Evolutionary conservation across 106 monocot species (phyloP), one percentile per base, ranked within the genome.

Genomic region (Phalaenopsis equestris): DNA sequence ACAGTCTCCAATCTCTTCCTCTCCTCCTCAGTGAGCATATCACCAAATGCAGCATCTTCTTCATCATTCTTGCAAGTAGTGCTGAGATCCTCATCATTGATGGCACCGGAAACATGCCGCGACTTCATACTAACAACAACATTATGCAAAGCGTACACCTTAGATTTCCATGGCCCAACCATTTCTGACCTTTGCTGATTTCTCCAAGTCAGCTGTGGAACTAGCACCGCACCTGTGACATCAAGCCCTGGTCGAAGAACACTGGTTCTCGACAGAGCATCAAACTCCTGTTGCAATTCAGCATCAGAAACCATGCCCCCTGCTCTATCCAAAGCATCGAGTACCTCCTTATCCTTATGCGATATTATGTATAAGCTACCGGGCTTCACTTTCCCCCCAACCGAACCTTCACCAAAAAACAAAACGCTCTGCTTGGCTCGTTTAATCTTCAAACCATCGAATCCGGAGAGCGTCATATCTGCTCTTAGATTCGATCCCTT

Each of bases 381-480:
- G 3, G 84, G 77, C 4, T 79, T 61, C 41, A 82, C 77, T 21
- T 52, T 75, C 23, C 86, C 87, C 56, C 86, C 86, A 23, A 77
- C 81, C 16, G 86, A 86, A 17, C 89, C 92, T 8, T 83, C 86
- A 6, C 93, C 93, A 14, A 90, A 82, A 55, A 93, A 93, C 72
- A 88, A 70, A 9, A 93, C 23, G 67, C 77, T 88, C 83, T 87
- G 86, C 10, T 88, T 87, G 17, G 90, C 72, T 17, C 93, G 81
- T 58, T 90, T 84, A 19, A 88, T 88, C 61, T 57, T 80, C 39
- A 90, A 70, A 3, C 88, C 86, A 67, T 93, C 93, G 24, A 93
- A 88, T 18, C 88, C 90, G 41, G 88, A 85, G 41, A 93, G 73
- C n/a, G 88, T 88, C 87, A 87, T 90, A 73, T 93, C 93, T 9